phyloP scores from a whole-genome alignment of 1,284 basidiomycete genomes.

The Cutaneotrichosporon sp. region DNA sequence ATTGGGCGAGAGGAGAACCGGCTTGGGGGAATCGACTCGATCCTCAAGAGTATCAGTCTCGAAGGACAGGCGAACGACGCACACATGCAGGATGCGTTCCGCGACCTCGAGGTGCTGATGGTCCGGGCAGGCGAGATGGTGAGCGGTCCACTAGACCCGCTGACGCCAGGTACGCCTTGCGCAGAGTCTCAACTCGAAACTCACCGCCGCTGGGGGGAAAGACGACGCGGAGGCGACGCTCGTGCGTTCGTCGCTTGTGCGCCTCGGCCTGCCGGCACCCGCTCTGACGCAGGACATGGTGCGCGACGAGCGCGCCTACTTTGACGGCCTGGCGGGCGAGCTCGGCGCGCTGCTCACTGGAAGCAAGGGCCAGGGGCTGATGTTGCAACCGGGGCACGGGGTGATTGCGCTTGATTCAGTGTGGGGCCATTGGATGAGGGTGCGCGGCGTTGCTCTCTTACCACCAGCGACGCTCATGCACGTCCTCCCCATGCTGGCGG shows the following conservation, averaged over 20 bases:
- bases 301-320: conserved; percentile 74
- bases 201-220: conserved; percentile 59
- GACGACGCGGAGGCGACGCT: conserved; percentile 75
- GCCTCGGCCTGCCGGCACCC: conserved; percentile 69
- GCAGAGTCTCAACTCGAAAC: conserved; percentile 77
- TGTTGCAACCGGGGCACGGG: conserved; percentile 54
- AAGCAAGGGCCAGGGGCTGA: conserved; percentile 39
- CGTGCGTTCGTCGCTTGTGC: conserved; percentile 81
- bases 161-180: conserved; percentile 63
- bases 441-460: conserved; percentile 86
- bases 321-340: conserved; percentile 78
- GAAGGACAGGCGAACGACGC: conserved; percentile 65
- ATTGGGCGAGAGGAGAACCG: conserved; percentile 10
- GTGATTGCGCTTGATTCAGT: conserved; percentile 89
- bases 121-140: conserved; percentile 91
- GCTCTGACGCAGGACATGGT: conserved; percentile 92
- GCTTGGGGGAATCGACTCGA: conserved; percentile 61
- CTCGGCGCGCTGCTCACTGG: conserved; percentile 66
- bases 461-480: conserved; percentile 79
- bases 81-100: conserved; percentile 74
- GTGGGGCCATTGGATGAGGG: conserved; percentile 97
- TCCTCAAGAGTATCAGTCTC: conserved; percentile 69
- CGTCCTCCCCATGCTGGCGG: conserved; percentile 67
- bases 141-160: conserved; percentile 14
- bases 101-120: conserved; percentile 89